phyloP scores from a whole-genome alignment of 2,329 filamentous ascomycete species.

The Amauroascus verrucosus region DNA sequence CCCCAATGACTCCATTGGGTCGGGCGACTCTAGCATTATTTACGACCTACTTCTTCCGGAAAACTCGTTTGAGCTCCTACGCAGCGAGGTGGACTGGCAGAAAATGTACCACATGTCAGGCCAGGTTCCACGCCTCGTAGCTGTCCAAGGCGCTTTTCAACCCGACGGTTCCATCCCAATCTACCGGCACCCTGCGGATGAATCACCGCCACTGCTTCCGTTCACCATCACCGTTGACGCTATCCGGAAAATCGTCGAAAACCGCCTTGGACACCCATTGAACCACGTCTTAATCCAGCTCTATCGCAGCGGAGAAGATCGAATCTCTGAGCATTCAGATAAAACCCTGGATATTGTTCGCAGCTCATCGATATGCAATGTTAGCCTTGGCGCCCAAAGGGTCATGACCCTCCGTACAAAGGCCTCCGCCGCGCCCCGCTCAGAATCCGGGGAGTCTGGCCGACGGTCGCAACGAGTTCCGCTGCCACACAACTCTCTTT shows the following conservation, averaged over 20 bases:
- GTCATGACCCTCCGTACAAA: conserved; percentile 81
- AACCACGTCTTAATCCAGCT: conserved; percentile 92
- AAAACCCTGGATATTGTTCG: conserved; percentile 86
- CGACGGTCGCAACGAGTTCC: conserved; percentile 56
- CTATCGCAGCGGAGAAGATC: conserved; percentile 80
- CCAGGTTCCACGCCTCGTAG: conserved; percentile 81
- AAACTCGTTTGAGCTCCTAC: conserved; percentile 58
- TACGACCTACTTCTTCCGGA: conserved; percentile 54
- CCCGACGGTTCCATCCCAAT: conserved; percentile 64
- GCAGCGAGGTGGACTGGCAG: conserved; percentile 72
- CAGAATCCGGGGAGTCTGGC: conserved; percentile 26
- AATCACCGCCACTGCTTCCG: conserved; percentile 62
- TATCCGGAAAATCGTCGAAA: conserved; percentile 60
- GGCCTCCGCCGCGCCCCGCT: conserved; percentile 27
- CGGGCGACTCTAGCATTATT: conserved; percentile 69
- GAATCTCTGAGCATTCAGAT: conserved; percentile 93
- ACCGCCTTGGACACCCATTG: conserved; percentile 62
- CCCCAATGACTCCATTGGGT: conserved; percentile 53
- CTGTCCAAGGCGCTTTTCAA: conserved; percentile 58
- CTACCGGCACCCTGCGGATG: conserved; percentile 91
- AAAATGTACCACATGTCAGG: conserved; percentile 88
- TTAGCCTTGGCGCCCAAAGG: conserved; percentile 83
- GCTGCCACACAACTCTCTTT: conserved; percentile 82
- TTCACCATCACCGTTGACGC: conserved; percentile 64
- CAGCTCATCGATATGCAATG: conserved; percentile 76